Evolutionary conservation across 225 moss, liverwort and hornwort species (phyloP).

Genomic region (Antitrichia curtipendula): DNA sequence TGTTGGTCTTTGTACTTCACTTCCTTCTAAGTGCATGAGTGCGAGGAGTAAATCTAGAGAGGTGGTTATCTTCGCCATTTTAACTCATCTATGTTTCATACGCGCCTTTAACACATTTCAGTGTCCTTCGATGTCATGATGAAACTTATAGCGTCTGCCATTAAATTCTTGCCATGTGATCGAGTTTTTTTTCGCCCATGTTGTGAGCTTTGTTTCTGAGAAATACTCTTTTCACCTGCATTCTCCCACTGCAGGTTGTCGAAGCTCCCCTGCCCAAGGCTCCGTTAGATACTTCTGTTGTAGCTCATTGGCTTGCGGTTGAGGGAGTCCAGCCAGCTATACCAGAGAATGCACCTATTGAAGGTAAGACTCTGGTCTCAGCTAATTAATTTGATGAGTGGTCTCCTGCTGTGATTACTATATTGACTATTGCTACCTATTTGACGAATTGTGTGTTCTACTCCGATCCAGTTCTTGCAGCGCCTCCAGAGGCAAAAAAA

Average conservation of each 20-base stretch:
- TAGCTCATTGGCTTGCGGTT: constrained; percentile 93
- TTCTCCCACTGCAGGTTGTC: constrained; percentile 43
- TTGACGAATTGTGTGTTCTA: not conserved
- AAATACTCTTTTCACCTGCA: not conserved
- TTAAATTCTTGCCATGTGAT: not conserved
- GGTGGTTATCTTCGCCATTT: not conserved
- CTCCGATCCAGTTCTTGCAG: constrained; percentile 48
- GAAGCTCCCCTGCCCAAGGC: constrained; percentile 85
- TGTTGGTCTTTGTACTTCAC: not conserved
- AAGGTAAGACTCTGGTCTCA: constrained; percentile 26
- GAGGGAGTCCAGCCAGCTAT: constrained; percentile 98
- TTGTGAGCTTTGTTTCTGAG: not conserved
- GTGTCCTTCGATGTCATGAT: not conserved
- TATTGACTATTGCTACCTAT: not conserved
- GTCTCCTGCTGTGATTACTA: not conserved
- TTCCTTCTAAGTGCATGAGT: not conserved
- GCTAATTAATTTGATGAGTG: not conserved
- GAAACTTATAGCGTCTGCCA: not conserved
- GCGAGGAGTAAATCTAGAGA: not conserved
- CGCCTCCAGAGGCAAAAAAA: constrained; percentile 64
- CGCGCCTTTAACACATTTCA: not conserved
- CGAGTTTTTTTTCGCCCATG: not conserved
- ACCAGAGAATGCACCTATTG: constrained; percentile 96
- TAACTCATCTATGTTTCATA: not conserved
- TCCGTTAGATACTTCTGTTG: constrained; percentile 86